Conservation (phyloP, 345 rosid genomes). For the Salix purpurea region DNA sequence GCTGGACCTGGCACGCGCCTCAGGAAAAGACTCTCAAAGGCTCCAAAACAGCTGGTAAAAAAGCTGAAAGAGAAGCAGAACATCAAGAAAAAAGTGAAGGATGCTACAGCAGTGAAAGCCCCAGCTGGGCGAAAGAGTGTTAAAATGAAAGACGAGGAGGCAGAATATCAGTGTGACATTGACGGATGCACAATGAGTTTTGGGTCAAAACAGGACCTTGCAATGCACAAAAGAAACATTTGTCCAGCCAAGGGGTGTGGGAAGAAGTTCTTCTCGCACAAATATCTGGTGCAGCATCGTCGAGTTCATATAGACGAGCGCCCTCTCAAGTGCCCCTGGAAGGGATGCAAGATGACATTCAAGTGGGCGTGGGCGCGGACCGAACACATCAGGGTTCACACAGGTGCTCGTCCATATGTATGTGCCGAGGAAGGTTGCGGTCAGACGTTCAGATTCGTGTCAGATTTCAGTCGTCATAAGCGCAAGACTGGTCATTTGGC, state of each 20-base stretch:
- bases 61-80: constrained; percentile 46
- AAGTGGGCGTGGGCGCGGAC: constrained; percentile 99
- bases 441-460: constrained; percentile 89
- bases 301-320: constrained; percentile 86
- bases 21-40: constrained; percentile 54
- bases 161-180: constrained; percentile 68
- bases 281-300: constrained; percentile 89
- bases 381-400: constrained; percentile 93
- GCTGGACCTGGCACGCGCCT: constrained; percentile 81
- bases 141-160: constrained; percentile 47
- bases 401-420: constrained; percentile 86
- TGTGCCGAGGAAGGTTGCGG: constrained; percentile 83
- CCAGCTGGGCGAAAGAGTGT: constrained; percentile 23
- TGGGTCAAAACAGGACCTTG: constrained; percentile 58
- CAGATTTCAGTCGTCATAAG: constrained; percentile 94
- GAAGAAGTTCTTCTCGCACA: constrained; percentile 91
- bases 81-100: constrained; percentile 43
- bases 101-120: constrained; percentile 28
- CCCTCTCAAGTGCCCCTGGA: constrained; percentile 99
- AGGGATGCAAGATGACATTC: constrained; percentile 94
- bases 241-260: constrained; percentile 94
- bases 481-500: constrained; percentile 86
- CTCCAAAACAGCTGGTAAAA: constrained; percentile 30
- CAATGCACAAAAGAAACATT: constrained; percentile 67
- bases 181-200: constrained; percentile 95